These are phyloP conservation scores for Thermothelomyces thermophilus DNA, from an alignment of 2,329 filamentous ascomycete genomes.

Conservation along the genomic window DNA sequence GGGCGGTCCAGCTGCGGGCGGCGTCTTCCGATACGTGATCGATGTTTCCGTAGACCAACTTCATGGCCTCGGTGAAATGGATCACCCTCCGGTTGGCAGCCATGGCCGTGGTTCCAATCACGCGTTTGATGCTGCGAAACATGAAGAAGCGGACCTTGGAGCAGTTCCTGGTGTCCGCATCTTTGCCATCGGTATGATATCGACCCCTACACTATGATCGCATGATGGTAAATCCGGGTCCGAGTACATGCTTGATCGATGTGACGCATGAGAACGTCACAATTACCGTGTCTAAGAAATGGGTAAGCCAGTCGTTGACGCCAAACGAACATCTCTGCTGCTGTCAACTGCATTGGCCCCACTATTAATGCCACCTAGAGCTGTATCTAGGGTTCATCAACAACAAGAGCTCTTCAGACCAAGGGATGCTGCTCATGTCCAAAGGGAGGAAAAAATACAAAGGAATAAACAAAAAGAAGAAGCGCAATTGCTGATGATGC, in stretches of 20 bases:
- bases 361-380: too few relatives aligned
- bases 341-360: too few relatives aligned
- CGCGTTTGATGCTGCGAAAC: not conserved
- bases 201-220: not conserved
- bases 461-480: too few relatives aligned
- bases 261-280: constrained; percentile 15
- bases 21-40: constrained; percentile 23
- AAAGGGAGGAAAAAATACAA: too few relatives aligned
- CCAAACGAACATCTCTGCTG: not conserved
- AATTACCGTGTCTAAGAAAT: constrained; percentile 5
- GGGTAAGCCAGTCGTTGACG: too few relatives aligned
- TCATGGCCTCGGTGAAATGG: constrained; percentile 34
- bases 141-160: constrained; percentile 4
- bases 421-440: too few relatives aligned
- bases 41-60: constrained; percentile 33
- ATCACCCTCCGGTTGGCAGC: constrained; percentile 7
- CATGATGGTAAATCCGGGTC: not conserved
- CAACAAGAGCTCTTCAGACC: too few relatives aligned
- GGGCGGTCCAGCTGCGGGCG: constrained; percentile 39
- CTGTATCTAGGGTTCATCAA: too few relatives aligned
- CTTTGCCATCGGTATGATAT: too few relatives aligned
- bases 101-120: constrained; percentile 16
- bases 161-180: too few relatives aligned
- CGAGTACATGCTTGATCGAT: not conserved
- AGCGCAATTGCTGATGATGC: too few relatives aligned